Evolutionary conservation across 2,329 filamentous ascomycete species (phyloP).

Genomic region (Blastomyces silverae): DNA sequence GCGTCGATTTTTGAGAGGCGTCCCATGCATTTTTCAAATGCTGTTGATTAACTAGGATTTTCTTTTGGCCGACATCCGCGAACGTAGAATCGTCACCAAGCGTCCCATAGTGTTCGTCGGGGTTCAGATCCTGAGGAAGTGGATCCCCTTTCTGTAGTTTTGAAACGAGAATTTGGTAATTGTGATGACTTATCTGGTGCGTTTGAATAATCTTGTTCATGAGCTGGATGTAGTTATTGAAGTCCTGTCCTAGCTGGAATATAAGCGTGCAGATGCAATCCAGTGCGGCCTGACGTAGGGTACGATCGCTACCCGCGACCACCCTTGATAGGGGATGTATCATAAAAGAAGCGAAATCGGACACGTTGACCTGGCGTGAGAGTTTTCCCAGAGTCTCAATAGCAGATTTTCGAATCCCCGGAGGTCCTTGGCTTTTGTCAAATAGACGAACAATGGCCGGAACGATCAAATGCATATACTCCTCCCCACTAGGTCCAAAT

Average conservation of each 20-base stretch:
- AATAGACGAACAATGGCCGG: slow-evolving; percentile 92
- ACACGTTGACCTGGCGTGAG: slow-evolving; percentile 92
- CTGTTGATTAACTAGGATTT: slow-evolving; percentile 93
- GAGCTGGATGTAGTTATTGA: slow-evolving; percentile 85
- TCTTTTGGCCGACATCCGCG: slow-evolving; percentile 81
- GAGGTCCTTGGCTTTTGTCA: slow-evolving; percentile 76
- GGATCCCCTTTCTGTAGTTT: slow-evolving; percentile 93
- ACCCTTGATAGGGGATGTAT: slow-evolving; percentile 87
- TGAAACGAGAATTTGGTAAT: slow-evolving; percentile 84
- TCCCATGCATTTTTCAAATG: slow-evolving; percentile 98
- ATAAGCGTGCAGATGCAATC: slow-evolving; percentile 94
- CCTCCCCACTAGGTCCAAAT: slow-evolving; percentile 90
- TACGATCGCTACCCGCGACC: slow-evolving; percentile 63
- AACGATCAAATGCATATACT: slow-evolving; percentile 99
- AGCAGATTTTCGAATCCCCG: slow-evolving; percentile 72
- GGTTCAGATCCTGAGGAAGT: slow-evolving; percentile 88
- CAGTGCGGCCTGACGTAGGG: slow-evolving; percentile 71
- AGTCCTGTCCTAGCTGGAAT: slow-evolving; percentile 92
- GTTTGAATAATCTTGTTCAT: slow-evolving; percentile 76
- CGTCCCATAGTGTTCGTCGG: slow-evolving; percentile 71
- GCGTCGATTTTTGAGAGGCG: slow-evolving; percentile 90
- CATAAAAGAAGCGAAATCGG: slow-evolving; percentile 92
- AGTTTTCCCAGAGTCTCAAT: slow-evolving; percentile 94
- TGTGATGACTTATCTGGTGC: slow-evolving; percentile 77
- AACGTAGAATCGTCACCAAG: slow-evolving; percentile 73